Base-by-base conservation (phyloP, 1,284 basidiomycete species). In the Malassezia globosa region DNA sequence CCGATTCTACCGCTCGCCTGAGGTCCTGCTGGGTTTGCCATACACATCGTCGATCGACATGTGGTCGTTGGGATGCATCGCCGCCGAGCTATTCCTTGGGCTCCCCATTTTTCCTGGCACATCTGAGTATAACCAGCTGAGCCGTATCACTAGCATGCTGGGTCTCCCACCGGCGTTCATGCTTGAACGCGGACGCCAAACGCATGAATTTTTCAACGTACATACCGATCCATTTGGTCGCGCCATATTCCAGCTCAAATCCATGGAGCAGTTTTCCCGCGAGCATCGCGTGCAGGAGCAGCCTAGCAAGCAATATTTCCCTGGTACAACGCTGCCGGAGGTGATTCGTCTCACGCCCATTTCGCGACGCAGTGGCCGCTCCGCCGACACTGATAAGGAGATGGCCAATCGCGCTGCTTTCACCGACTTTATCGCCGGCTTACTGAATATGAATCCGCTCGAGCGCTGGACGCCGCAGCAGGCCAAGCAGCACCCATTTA, bases 221-320 rank as follows among this genome's bases (percentile, higher is more conserved):
- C 81, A 79, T 48, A 78, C 83, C 36, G 84, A 95, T 66, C 79
- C 82, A 23, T 86, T 84, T 73, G 84, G 81, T 25, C 82, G 89
- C 63, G 89, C 90, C 75, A 82, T 82, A 66, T 92, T 85, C 74
- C 80, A 82, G 45, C 75, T 97, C 64, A 99, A 97, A 76, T 80
- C 80, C 44, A 75, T 96, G 58, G 90, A 96, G 55, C 89, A 96
- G 73, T 97, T 96, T 71, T 86, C 87, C 6, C 80, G 83, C 39
- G 92, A 97, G 73, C 89, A 94, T 73, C 85, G 85, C 55, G 84
- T 85, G 7, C 84, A 89, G 60, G 92, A 99, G 72, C 89, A 94
- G 71, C 89, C 90, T 0, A 89, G 87, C 62, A 96, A 97, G 73
- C 89, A 95, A 73, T 99, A 97, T 73, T 97, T 99, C 78, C 88